phyloP scores from a whole-genome alignment of 2,329 filamentous ascomycete species.

The Alternaria gansuensis region DNA sequence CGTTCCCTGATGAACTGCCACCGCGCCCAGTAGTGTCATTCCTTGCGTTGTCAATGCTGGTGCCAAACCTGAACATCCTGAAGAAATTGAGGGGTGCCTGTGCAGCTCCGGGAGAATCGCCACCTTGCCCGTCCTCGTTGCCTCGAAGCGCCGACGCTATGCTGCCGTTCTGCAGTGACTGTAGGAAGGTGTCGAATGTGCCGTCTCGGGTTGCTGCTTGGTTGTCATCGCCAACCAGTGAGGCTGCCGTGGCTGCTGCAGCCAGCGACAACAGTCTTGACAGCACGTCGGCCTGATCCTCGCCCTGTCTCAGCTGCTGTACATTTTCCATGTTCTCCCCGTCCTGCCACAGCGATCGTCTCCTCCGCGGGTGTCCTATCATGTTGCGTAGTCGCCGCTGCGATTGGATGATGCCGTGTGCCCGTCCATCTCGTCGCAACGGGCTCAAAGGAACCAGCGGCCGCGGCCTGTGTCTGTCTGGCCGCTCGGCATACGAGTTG shows the following conservation, averaged over 20 bases:
- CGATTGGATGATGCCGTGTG: conserved; percentile 50
- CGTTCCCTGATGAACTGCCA: conserved; percentile 32
- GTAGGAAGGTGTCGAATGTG: conserved; percentile 69
- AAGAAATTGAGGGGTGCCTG: conserved; percentile 71
- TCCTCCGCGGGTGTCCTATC: conserved; percentile 58
- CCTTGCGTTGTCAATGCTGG: conserved; percentile 50
- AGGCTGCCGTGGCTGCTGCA: conserved; percentile 70
- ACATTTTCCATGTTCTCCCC: conserved; percentile 40
- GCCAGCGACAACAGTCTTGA: conserved; percentile 70
- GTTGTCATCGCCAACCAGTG: conserved; percentile 68
- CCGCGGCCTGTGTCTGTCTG: conserved; percentile 31
- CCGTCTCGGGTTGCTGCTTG: conserved; percentile 67
- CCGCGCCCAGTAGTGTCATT: conserved; percentile 37
- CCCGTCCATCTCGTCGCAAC: conserved; percentile 42
- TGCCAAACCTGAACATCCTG: conserved; percentile 73
- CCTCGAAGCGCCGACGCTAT: conserved; percentile 64
- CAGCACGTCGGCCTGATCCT: conserved; percentile 69
- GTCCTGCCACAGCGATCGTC: conserved; percentile 59
- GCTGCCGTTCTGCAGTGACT: conserved; percentile 68
- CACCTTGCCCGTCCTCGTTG: conserved; percentile 53
- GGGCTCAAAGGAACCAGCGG: conserved; percentile 31
- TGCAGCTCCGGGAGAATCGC: conserved; percentile 50
- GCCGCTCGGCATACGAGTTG: conserved; percentile 29
- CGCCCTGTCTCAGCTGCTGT: conserved; percentile 58
- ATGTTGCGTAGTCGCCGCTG: conserved; percentile 54